A percentile compares a stretch with the other conserved stretches of the same genome.
Conservation (phyloP, 495 filamentous ascomycete species). For the Lophiotrema nucula region DNA sequence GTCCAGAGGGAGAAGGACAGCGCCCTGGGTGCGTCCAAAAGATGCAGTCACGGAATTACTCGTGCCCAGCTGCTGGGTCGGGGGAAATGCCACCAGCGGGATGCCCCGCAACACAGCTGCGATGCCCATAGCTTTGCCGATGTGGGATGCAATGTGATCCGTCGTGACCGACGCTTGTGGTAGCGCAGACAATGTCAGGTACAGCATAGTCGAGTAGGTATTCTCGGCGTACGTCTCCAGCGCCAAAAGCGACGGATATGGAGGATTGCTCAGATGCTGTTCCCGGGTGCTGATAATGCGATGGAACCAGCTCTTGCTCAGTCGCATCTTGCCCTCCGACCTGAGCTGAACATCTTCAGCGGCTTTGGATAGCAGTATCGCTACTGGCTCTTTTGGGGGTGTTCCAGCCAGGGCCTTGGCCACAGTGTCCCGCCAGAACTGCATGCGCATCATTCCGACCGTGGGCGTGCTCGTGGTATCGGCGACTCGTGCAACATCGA, state of each 20-base stretch:
- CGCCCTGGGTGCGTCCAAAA: slow-evolving; percentile 53
- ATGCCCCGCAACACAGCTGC: slow-evolving; percentile 77
- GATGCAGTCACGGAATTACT: slow-evolving; percentile 43
- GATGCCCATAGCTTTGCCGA: slow-evolving; percentile 91
- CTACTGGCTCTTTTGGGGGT: slow-evolving; percentile 86
- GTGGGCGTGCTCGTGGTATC: slow-evolving; percentile 79
- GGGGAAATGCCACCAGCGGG: slow-evolving; percentile 77
- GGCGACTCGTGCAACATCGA: slow-evolving; percentile 82
- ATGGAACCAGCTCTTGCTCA: slow-evolving; percentile 78
- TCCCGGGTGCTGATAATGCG: slow-evolving; percentile 77
- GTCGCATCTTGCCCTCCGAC: slow-evolving; percentile 53
- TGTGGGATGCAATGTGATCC: slow-evolving; percentile 89
- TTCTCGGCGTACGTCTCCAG: slow-evolving; percentile 89
- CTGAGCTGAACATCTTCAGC: slow-evolving; percentile 59
- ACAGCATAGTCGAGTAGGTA: slow-evolving; percentile 91
- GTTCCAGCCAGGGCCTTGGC: slow-evolving; percentile 67
- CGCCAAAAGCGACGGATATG: slow-evolving; percentile 68
- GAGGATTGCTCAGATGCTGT: slow-evolving; percentile 77
- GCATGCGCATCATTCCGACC: slow-evolving; percentile 81
- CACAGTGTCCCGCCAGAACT: slow-evolving; percentile 90
- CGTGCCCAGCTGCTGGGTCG: slow-evolving; percentile 56
- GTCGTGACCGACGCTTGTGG: slow-evolving; percentile 76
- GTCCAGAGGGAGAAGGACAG: slow-evolving; percentile 79
- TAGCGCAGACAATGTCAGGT: slow-evolving; percentile 75
- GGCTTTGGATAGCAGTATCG: slow-evolving; percentile 74